A percentile compares a stretch with the other conserved stretches of the same genome.
Conservation (phyloP, 768 basidiomycete species). For the Paxillus ammoniavirescens region DNA sequence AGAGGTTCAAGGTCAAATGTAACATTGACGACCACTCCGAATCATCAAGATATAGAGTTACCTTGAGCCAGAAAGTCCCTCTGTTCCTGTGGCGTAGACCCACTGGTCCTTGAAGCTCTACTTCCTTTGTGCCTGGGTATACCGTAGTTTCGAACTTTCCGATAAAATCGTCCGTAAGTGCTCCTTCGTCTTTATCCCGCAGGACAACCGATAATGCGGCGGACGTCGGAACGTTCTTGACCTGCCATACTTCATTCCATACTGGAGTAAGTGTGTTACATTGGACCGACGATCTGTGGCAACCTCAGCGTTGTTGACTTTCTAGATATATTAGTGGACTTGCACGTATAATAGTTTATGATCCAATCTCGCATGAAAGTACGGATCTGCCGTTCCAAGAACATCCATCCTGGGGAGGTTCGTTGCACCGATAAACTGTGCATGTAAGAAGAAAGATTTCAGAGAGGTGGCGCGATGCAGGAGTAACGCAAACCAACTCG, state of each 20-base stretch:
- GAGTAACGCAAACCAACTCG: slow-evolving; percentile 19
- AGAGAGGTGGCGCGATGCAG: slow-evolving; percentile 1
- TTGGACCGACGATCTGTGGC: slow-evolving; percentile 62
- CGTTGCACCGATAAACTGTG: slow-evolving; percentile 68
- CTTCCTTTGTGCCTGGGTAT: slow-evolving; percentile 58
- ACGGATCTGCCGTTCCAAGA: slow-evolving; percentile 62
- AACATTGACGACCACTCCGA: not conserved
- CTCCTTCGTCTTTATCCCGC: slow-evolving; percentile 66
- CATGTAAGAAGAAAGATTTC: not conserved
- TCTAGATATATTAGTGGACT: slow-evolving; percentile 22
- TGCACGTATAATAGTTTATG: slow-evolving; percentile 62
- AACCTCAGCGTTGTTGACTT: not conserved
- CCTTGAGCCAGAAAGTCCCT: slow-evolving; percentile 73
- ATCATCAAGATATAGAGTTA: slow-evolving; percentile 26
- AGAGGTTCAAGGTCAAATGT: slow-evolving; percentile 1
- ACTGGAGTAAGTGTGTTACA: slow-evolving; percentile 55
- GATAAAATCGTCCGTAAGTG: slow-evolving; percentile 58
- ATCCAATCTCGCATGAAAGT: slow-evolving; percentile 69
- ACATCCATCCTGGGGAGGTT: slow-evolving; percentile 71
- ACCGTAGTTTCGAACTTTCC: slow-evolving; percentile 60
- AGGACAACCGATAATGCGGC: slow-evolving; percentile 60
- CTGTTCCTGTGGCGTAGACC: slow-evolving; percentile 38
- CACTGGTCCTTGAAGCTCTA: slow-evolving; percentile 54
- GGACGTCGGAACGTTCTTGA: slow-evolving; percentile 70
- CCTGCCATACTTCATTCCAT: slow-evolving; percentile 74